Evolutionary conservation across 352 stramenopile genomes (phyloP).

Genomic region (Phytopythium delawarense): DNA sequence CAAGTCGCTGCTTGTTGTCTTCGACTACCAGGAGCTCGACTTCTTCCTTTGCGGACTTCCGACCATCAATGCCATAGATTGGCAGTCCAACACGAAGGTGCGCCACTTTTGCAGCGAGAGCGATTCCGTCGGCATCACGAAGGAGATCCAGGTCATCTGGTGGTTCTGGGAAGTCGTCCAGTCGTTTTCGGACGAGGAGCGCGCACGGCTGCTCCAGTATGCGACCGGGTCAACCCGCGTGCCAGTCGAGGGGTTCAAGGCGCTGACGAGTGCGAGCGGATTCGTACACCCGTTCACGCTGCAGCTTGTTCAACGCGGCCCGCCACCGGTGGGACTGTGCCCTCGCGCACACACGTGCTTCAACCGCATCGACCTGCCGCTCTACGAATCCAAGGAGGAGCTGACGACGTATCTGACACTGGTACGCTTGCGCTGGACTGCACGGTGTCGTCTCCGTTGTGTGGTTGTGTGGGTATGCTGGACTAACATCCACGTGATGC

Average conservation of each 20-base stretch:
- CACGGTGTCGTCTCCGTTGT: slow-evolving; percentile 14
- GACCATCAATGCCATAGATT: slow-evolving; percentile 85
- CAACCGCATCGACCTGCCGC: slow-evolving; percentile 82
- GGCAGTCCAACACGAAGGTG: slow-evolving; percentile 72
- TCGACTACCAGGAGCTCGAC: slow-evolving; percentile 96
- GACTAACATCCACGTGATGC: slow-evolving; percentile 48
- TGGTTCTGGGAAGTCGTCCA: slow-evolving; percentile 92
- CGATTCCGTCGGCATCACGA: slow-evolving; percentile 41
- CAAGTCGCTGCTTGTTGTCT: slow-evolving; percentile 83
- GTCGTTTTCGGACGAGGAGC: slow-evolving; percentile 89
- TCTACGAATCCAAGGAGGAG: slow-evolving; percentile 79
- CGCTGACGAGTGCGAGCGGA: slow-evolving; percentile 73
- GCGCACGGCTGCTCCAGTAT: slow-evolving; percentile 96
- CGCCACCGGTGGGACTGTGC: slow-evolving; percentile 53
- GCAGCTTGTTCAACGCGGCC: slow-evolving; percentile 52
- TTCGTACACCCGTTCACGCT: slow-evolving; percentile 81
- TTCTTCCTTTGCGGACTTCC: slow-evolving; percentile 89
- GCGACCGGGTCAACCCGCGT: slow-evolving; percentile 96
- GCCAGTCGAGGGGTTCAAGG: slow-evolving; percentile 77
- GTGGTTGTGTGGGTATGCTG: not conserved
- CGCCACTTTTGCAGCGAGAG: slow-evolving; percentile 39
- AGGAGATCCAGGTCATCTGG: slow-evolving; percentile 60
- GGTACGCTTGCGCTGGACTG: slow-evolving; percentile 37
- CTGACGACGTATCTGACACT: slow-evolving; percentile 83
- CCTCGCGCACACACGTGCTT: slow-evolving; percentile 86